Evolutionary conservation across 23 red algal species (phyloP), one percentile per base, ranked within the genome.

Genomic region (Pyropia haitanensis): DNA sequence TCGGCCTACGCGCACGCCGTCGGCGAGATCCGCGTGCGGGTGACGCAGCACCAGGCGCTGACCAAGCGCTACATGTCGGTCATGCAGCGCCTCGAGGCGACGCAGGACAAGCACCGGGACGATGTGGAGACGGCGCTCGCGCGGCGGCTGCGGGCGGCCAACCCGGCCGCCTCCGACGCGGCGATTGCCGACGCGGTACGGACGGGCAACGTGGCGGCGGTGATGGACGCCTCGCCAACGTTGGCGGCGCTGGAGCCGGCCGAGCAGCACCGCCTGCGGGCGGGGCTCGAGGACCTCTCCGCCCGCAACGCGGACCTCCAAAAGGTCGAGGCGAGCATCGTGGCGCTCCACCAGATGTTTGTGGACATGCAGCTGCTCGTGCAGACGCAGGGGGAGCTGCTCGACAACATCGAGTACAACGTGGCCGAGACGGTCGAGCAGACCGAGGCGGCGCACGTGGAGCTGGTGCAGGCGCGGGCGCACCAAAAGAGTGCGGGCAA

Each of bases 321-420:
- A 56, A 67, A 79, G 60, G 68, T 97, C 31, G 93, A 97, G 59
- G 67, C 85, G 73, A 88, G 70, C 33, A 91, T 97, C 55, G 72
- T 83, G 53, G 70, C 85, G 46, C 79, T 97, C 26, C 80, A 90
- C 31, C 93, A 97, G 52, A 77, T 97, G 71, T 97, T 97, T 62
- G 53, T 86, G 3, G 93, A 97, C 68, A 78, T 97, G 85, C 70
- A 77, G 51, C 69, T 90, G 7, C 59, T 97, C 21, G 85, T 97
- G 14, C 85, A 97, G 51, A 51, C 76, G 21, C 93, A 97, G 68
- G 93, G 93, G 48, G 93, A 97, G 56, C 85, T 90, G 12, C 79
- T 97, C n/a, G 82, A 97, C 23, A 76, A 87, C 24, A 90, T 97
- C 62, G 93, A 97, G 61, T 83, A 78, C 24, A 97, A 97, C 66